Evolutionary conservation across 2,329 filamentous ascomycete genomes (phyloP), one percentile per base, ranked within the genome.

Genomic region (Escovopsis sp.): DNA sequence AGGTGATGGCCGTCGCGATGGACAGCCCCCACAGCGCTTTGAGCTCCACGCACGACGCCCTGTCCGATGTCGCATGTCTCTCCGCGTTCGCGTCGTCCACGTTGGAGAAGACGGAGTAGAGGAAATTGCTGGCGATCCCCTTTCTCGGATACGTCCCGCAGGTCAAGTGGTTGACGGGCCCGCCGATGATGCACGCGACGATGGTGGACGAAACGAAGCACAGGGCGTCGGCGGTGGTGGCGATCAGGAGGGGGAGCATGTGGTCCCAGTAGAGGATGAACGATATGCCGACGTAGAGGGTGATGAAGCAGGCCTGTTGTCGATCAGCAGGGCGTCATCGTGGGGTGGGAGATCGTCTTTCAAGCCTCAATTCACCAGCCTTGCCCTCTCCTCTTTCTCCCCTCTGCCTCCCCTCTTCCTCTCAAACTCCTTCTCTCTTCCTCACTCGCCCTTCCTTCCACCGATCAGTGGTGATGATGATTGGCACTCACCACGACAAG

Each of bases 11-110:
- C 34, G 92, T 68, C 4, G 76, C 76, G 55, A 94, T 87, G 54
- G 75, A 72, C 40, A 94, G 58, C 1, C 85, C 86, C 87, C 86
- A 94, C 44, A 90, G 72, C 13, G 80, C 73, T 67, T 93, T 92
- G 55, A 86, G 76, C 63, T 90, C 76, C 49, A 77, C 75, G 62
- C 87, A 94, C 37, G 81, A 80, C 14, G 69, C 55, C 53, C 65
- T n/a, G n/a, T n/a, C n/a, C n/a, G n/a, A n/a, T n/a, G n/a, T n/a
- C n/a, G n/a, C n/a, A n/a, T n/a, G n/a, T n/a, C n/a, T n/a, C n/a
- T n/a, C n/a, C n/a, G n/a, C n/a, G n/a, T n/a, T n/a, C n/a, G n/a
- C n/a, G n/a, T n/a, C n/a, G n/a, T 45, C 41, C 37, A 56, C 51
- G 43, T 66, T 58, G 48, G 56, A 55, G 42, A 54, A 54, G 15